phyloP scores from a whole-genome alignment of 2,329 filamentous ascomycete genomes.

The Diplodia intermedia region DNA sequence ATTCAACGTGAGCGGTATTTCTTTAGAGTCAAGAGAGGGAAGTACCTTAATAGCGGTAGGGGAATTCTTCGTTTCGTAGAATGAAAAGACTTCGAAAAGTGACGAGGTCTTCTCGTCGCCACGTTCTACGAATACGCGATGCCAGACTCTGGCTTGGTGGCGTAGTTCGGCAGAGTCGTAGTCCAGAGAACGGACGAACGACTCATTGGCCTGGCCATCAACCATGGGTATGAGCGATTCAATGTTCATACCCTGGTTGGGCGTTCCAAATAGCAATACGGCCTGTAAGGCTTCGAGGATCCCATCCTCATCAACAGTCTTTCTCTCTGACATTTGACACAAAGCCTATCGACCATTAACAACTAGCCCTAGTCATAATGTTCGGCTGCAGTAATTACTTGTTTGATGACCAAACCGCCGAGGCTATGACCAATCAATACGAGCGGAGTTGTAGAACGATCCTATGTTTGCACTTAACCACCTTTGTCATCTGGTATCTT shows the following conservation, averaged over 20 bases:
- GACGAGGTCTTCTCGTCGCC: neutral
- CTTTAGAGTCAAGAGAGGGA: too few relatives aligned
- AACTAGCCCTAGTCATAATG: neutral
- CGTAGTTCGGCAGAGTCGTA: neutral
- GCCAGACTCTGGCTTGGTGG: neutral
- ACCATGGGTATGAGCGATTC: neutral
- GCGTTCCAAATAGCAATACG: constrained; percentile 8
- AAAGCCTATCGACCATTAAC: neutral
- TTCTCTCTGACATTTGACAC: neutral
- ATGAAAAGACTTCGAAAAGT: neutral
- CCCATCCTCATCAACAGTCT: neutral
- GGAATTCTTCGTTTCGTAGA: constrained; percentile 5
- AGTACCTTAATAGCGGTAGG: neutral
- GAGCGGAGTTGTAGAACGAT: neutral
- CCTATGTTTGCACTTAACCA: neutral
- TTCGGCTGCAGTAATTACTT: neutral
- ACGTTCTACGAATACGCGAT: neutral
- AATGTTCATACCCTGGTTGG: constrained; percentile 13
- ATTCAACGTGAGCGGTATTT: neutral
- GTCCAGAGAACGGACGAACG: neutral
- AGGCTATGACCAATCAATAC: constrained; percentile 14
- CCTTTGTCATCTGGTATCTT: too few relatives aligned
- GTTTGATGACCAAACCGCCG: constrained; percentile 5
- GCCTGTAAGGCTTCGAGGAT: neutral
- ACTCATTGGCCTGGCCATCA: neutral